Percentiles rank a stretch among this genome's conserved stretches.
Evolutionary conservation across 306 rosid species (phyloP).

Genomic region (Sicyos edulis): DNA sequence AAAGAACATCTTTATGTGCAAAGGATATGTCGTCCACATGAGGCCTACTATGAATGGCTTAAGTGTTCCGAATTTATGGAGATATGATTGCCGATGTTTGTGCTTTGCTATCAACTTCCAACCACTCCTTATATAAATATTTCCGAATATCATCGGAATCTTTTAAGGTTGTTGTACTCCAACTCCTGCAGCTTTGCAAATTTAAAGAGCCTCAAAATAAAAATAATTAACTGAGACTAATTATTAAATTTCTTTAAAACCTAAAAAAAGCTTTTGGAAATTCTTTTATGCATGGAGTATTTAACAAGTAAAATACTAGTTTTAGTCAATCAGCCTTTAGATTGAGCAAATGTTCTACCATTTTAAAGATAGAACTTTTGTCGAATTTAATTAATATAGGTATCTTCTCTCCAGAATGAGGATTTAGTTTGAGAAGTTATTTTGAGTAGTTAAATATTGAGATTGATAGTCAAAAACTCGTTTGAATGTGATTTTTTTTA

Average conservation of each 20-base stretch:
- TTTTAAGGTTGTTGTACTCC: conserved; percentile 16
- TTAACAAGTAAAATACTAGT: conserved; percentile 9
- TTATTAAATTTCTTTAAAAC: too few relatives aligned
- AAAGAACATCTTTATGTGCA: conserved; percentile 16
- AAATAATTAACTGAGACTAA: neutral
- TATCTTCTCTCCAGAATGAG: too few relatives aligned
- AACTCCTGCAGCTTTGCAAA: conserved; percentile 3
- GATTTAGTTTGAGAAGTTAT: too few relatives aligned
- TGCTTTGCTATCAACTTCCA: conserved; percentile 14
- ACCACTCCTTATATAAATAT: conserved; percentile 4
- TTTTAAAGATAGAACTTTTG: neutral
- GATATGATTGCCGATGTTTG: neutral
- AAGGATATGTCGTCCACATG: conserved; percentile 15
- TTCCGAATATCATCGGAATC: neutral
- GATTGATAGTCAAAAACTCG: too few relatives aligned
- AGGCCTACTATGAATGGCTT: neutral
- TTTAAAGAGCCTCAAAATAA: neutral
- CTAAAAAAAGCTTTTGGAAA: neutral
- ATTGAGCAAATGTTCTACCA: conserved; percentile 12
- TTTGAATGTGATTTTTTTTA: too few relatives aligned
- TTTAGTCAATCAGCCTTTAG: conserved; percentile 7
- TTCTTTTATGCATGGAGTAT: conserved; percentile 4
- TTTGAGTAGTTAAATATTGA: too few relatives aligned
- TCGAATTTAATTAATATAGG: neutral
- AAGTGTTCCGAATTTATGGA: neutral